Conservation (phyloP, 2,329 filamentous ascomycete species). For the Pseudogymnoascus sp. region DNA sequence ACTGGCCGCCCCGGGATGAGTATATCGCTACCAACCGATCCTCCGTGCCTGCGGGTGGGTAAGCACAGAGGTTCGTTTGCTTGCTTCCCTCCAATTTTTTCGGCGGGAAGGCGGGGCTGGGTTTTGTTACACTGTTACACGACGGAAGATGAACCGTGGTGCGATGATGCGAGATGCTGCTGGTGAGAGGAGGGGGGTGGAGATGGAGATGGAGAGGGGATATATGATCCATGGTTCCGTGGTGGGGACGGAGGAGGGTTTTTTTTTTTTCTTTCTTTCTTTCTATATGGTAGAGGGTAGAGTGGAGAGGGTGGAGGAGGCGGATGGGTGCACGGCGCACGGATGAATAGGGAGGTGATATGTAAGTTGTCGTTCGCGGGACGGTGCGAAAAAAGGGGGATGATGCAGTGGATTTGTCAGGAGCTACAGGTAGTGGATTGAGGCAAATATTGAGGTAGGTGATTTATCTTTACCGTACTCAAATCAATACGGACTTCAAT, state of each 20-base stretch:
- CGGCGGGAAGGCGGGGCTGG: background rate
- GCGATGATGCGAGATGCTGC: background rate
- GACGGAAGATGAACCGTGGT: background rate
- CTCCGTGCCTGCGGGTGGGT: background rate
- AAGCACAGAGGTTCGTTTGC: background rate
- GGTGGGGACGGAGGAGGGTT: too few species aligned
- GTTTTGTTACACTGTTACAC: background rate
- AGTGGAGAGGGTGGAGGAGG: background rate
- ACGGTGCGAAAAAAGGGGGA: background rate
- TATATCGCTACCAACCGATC: background rate
- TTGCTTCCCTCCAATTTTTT: background rate
- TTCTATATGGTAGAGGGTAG: background rate
- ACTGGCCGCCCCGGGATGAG: background rate
- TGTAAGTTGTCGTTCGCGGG: background rate
- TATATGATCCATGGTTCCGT: background rate
- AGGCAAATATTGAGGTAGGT: background rate
- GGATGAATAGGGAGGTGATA: background rate
- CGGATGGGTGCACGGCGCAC: background rate
- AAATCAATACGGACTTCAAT: background rate
- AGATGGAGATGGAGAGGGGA: background rate
- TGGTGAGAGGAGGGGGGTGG: too few species aligned
- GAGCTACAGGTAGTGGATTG: background rate
- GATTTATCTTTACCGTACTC: background rate
- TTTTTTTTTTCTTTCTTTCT: background rate
- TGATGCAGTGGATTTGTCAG: background rate